These are phyloP conservation scores for Penicillium pancosmium DNA, from an alignment of 495 filamentous ascomycete species.

Conservation along the genomic window DNA sequence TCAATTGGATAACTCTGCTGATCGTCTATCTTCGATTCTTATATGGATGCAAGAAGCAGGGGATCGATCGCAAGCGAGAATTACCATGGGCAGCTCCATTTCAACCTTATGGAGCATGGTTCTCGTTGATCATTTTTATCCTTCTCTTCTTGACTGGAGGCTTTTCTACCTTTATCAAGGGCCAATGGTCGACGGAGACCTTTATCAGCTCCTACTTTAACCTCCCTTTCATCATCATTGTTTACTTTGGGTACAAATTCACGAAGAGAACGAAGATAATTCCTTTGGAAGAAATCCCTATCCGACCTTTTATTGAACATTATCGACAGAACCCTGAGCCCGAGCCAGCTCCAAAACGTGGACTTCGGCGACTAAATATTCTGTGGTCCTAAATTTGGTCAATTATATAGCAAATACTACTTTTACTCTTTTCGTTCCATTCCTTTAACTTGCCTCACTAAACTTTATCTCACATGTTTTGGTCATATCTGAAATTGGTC, in stretches of 20 bases:
- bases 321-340: conserved; percentile 28
- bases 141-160: conserved; percentile 55
- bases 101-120: conserved; percentile 53
- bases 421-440: background rate
- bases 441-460: background rate
- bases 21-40: conserved; percentile 59
- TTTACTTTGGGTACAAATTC: conserved; percentile 59
- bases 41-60: conserved; percentile 52
- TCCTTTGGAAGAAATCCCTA: conserved; percentile 50
- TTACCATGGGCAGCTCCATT: conserved; percentile 51
- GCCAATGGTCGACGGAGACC: conserved; percentile 22
- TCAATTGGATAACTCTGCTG: conserved; percentile 55
- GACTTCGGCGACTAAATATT: conserved; percentile 24
- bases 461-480: background rate
- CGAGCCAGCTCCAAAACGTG: conserved; percentile 16
- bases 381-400: conserved; percentile 23
- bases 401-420: conserved; percentile 1
- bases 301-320: conserved; percentile 33
- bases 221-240: conserved; percentile 53
- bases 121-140: conserved; percentile 46
- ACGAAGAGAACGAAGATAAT: conserved; percentile 56
- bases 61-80: conserved; percentile 33
- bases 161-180: conserved; percentile 59
- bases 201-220: conserved; percentile 41
- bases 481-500: background rate